Base-by-base conservation (phyloP, 345 rosid species). In the Raphanus raphanistrum region DNA sequence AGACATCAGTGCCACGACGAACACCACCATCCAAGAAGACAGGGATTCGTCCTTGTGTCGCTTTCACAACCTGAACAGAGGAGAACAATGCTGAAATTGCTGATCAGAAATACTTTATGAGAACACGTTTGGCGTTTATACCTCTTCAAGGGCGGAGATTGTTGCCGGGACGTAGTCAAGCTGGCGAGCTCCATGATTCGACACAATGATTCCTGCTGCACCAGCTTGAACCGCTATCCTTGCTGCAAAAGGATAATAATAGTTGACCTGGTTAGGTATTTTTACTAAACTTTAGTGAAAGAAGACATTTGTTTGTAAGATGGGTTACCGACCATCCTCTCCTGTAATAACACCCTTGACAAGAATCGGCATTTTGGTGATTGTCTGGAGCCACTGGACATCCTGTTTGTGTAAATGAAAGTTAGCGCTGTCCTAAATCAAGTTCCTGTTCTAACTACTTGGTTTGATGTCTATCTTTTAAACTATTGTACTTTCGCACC, bases 21-120 rank as follows among this genome's bases (percentile, higher is more conserved):
- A 93, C 97, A 74, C 98, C 98, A 21, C 98, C 98, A 75, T 93
- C 96, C 48, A 93, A 85, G 83, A 93, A 90, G 60, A 93, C 97
- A 9, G 98, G 98, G 67, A 93, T 68, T 35, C 90, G 78, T 63
- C 97, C 98, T 80, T 90, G 92, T 13, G 89, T 89, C 36, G 92
- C 98, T 80, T 91, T 90, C 12, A 91, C 97, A 32, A 93, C 97
- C 98, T 93, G 79, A 52, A 66, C 27, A 61, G 11, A 76, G 0
- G 8, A 75, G 43, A 48, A 48, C 38, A 67, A 12, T 16, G 21
- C 65, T 55, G 29, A 76, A 45, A 16, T 45, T 36, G 2, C 16
- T 60, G 61, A 1, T 4, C 11, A 29, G 29, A 15, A 67, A 12
- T 35, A 29, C 25, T 48, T 0, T 2, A n/a, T 5, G 11, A 33